phyloP scores from a whole-genome alignment of 768 basidiomycete species.

The Pisolithus marmoratus region DNA sequence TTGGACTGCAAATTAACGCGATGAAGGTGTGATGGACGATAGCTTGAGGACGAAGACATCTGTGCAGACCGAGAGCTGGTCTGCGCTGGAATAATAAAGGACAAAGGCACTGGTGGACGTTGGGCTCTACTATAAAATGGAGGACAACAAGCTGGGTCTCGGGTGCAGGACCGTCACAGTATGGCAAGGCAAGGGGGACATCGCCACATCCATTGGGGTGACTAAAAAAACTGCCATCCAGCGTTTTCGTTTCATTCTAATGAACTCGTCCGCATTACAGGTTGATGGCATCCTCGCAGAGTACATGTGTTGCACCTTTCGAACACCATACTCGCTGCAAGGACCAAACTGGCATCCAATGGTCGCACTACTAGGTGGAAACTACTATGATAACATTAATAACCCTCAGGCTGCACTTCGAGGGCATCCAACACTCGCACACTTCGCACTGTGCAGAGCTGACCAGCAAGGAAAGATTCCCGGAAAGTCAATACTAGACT shows the following conservation, averaged over 20 bases:
- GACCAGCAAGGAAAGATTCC: too few species aligned
- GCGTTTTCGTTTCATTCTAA: background rate
- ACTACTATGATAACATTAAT: too few species aligned
- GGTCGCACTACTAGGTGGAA: too few species aligned
- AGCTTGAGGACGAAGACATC: slow-evolving; percentile 19
- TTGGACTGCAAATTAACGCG: slow-evolving; percentile 21
- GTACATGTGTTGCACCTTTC: too few species aligned
- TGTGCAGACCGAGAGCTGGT: slow-evolving; percentile 6
- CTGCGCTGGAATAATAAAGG: background rate
- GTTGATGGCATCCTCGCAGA: background rate
- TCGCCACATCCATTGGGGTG: background rate
- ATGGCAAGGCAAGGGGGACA: background rate
- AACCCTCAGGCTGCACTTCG: too few species aligned
- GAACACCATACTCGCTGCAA: too few species aligned
- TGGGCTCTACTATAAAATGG: background rate
- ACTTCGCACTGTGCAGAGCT: too few species aligned
- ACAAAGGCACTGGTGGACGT: background rate
- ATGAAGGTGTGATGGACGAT: slow-evolving; percentile 19
- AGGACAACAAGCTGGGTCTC: background rate
- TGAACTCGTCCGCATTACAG: background rate
- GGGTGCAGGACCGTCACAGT: background rate
- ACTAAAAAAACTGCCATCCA: background rate
- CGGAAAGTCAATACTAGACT: too few species aligned
- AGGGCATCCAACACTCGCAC: too few species aligned
- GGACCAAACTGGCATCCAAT: too few species aligned